phyloP scores from a whole-genome alignment of 208 protist species.

The Leishmania turanica region DNA sequence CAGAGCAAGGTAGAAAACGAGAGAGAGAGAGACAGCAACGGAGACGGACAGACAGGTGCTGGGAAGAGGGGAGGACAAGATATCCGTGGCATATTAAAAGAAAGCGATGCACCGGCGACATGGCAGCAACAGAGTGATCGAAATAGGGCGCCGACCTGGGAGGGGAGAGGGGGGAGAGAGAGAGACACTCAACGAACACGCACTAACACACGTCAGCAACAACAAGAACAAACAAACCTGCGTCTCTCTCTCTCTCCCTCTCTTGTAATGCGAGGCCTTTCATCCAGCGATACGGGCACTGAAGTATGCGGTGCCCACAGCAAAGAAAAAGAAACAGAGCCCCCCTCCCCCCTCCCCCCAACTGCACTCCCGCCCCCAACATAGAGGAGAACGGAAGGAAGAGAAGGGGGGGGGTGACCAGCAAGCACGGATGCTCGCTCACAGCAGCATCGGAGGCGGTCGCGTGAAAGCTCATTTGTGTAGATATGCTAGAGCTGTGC shows the following conservation, averaged over 20 bases:
- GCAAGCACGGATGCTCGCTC: not conserved
- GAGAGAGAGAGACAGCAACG: not conserved
- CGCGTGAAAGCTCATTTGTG: not conserved
- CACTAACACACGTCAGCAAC: no score
- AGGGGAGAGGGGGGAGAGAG: not conserved
- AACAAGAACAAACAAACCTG: no score
- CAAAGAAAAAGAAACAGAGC: not conserved
- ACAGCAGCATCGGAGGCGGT: not conserved
- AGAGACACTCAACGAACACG: no score
- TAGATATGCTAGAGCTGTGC: not conserved
- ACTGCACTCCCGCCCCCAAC: not conserved
- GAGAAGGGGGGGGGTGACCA: not conserved
- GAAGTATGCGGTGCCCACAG: not conserved
- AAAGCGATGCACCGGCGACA: not conserved
- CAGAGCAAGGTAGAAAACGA: not conserved
- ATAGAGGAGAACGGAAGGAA: not conserved
- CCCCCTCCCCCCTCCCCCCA: not conserved
- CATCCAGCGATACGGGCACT: no score
- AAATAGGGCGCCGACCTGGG: not conserved
- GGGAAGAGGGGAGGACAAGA: not conserved
- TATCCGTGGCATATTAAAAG: not conserved
- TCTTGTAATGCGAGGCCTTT: not conserved
- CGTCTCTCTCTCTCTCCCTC: no score
- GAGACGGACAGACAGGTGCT: not conserved
- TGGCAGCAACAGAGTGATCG: not conserved